phyloP scores from a whole-genome alignment of 352 stramenopile species.

The Thalassiosira mediterranea region DNA sequence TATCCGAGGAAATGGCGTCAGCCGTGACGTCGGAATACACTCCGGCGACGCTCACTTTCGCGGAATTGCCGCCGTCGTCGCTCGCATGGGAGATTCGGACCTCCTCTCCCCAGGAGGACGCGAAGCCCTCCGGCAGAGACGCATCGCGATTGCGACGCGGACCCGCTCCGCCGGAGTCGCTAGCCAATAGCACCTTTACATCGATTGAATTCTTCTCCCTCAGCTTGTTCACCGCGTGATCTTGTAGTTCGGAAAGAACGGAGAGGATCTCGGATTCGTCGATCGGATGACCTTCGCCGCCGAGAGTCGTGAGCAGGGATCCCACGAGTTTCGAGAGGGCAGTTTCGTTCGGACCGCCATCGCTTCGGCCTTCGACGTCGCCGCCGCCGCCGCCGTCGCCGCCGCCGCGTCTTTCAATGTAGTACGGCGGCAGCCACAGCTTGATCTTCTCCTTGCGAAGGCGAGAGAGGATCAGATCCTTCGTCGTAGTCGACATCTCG shows the following conservation, averaged over 20 bases:
- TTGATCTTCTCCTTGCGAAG: conserved; percentile 39
- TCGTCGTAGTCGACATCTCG: conserved; percentile 10
- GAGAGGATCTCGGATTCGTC: conserved; percentile 4
- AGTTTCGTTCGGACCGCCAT: too few relatives aligned
- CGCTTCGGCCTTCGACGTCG: too few relatives aligned
- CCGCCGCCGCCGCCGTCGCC: too few relatives aligned
- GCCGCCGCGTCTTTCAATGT: too few relatives aligned
- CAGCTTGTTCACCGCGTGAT: conserved; percentile 31
- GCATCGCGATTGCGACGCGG: not conserved
- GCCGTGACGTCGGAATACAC: conserved; percentile 16
- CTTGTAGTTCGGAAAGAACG: conserved; percentile 25
- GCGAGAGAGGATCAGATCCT: conserved; percentile 26
- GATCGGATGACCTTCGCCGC: not conserved
- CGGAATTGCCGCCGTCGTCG: not conserved
- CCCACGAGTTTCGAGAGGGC: too few relatives aligned
- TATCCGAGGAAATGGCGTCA: conserved; percentile 8
- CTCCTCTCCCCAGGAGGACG: conserved; percentile 4
- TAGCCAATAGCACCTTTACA: conserved; percentile 18
- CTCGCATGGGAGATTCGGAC: too few relatives aligned
- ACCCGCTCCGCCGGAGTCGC: too few relatives aligned
- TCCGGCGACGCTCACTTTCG: not conserved
- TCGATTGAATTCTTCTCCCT: conserved; percentile 20
- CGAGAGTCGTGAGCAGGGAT: too few relatives aligned
- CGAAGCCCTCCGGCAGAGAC: not conserved
- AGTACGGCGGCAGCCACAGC: conserved; percentile 32